A percentile compares a stretch with the other conserved stretches of the same genome.
phyloP scores from a whole-genome alignment of 139 green algal genomes.

The Coccomyxa sp. region DNA sequence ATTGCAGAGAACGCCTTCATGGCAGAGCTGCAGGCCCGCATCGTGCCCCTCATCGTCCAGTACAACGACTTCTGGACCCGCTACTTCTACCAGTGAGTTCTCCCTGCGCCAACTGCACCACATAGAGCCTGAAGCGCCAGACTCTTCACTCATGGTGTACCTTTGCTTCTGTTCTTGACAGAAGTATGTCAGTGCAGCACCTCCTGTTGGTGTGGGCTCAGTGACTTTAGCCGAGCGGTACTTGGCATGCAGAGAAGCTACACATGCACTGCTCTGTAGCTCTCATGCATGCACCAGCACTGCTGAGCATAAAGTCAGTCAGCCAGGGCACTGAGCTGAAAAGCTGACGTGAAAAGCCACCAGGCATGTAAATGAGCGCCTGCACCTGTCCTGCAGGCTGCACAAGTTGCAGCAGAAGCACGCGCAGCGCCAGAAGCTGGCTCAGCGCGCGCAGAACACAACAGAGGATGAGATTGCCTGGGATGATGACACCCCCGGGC shows the following conservation, averaged over 20 bases:
- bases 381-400: too few species aligned
- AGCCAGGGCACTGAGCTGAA: background rate
- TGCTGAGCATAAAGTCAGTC: too few species aligned
- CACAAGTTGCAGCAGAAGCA: slow-evolving; percentile 60
- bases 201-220: too few species aligned
- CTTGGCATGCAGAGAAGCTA: too few species aligned
- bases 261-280: too few species aligned
- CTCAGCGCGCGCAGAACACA: slow-evolving; percentile 38
- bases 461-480: slow-evolving; percentile 54
- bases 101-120: too few species aligned
- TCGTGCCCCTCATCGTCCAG: slow-evolving; percentile 91
- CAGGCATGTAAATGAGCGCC: background rate
- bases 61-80: slow-evolving; percentile 87
- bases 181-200: background rate
- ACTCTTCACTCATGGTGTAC: too few species aligned
- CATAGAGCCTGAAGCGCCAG: too few species aligned
- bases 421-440: slow-evolving; percentile 51
- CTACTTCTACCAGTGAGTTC: slow-evolving; percentile 81
- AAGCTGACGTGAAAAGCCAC: background rate
- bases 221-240: too few species aligned
- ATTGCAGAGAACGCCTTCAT: slow-evolving; percentile 67
- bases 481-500: slow-evolving; percentile 37
- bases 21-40: slow-evolving; percentile 68
- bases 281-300: too few species aligned
- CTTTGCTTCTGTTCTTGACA: too few species aligned